These are phyloP conservation scores for Mucor racemosus DNA, from an alignment of 371 early-diverging fungal genomes.

Conservation along the genomic window DNA sequence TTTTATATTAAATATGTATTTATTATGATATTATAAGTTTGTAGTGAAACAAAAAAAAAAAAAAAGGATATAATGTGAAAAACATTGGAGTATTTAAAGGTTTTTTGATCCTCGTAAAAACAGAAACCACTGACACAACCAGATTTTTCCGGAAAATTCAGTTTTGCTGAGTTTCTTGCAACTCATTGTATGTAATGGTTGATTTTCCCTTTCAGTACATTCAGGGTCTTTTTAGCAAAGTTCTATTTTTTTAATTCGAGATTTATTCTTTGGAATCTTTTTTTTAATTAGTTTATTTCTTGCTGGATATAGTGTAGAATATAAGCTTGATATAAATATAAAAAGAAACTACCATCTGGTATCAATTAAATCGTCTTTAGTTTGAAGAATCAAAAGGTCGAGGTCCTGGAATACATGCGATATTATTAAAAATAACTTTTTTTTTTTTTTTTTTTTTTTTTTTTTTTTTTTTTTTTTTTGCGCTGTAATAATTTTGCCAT, in stretches of 20 bases:
- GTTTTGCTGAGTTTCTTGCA: neutral
- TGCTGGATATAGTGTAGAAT: neutral
- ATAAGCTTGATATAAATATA: neutral
- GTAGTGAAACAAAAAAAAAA: neutral
- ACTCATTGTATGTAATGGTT: neutral
- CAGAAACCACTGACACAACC: conserved; percentile 14
- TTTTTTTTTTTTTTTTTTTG: neutral
- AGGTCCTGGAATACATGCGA: neutral
- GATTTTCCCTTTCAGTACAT: conserved; percentile 5
- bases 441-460: no score
- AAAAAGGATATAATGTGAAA: neutral
- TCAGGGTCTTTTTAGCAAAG: conserved; percentile 14
- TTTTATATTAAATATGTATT: conserved; percentile 6
- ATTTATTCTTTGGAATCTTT: neutral
- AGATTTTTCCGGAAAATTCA: conserved; percentile 20
- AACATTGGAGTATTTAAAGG: conserved; percentile 13
- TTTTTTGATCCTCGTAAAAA: conserved; percentile 7
- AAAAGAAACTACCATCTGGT: no score
- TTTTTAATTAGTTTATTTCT: neutral
- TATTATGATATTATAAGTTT: neutral
- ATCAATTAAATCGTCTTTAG: neutral
- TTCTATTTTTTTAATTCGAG: neutral
- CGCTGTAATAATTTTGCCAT: conserved; percentile 6
- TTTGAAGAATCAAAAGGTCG: neutral
- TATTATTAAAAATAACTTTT: neutral